These are phyloP conservation scores for Metarhizium album DNA, from an alignment of 2,329 filamentous ascomycete genomes.

Conservation along the genomic window DNA sequence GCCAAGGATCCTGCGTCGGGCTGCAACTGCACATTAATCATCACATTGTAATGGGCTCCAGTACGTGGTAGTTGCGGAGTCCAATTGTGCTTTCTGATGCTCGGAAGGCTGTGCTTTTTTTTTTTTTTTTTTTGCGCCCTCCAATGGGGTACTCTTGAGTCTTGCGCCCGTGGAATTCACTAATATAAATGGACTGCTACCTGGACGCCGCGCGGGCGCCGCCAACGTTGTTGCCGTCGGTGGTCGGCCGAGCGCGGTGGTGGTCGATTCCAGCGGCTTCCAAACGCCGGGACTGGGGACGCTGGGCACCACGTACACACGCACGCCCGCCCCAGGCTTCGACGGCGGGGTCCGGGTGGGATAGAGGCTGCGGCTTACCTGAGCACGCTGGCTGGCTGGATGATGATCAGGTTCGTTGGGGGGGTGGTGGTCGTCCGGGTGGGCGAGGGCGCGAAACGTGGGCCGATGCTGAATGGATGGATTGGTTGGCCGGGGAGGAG, in stretches of 20 bases:
- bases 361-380: neutral
- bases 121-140: too few species aligned
- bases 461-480: neutral
- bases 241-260: too few species aligned
- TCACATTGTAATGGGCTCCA: too few species aligned
- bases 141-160: too few species aligned
- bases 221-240: neutral
- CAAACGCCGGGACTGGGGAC: conserved; percentile 6
- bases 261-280: conserved; percentile 12
- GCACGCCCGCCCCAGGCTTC: neutral
- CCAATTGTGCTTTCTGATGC: too few species aligned
- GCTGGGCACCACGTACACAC: too few species aligned
- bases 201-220: neutral
- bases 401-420: conserved; percentile 15
- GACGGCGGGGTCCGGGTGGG: conserved; percentile 5
- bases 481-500: neutral
- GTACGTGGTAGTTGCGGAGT: too few species aligned
- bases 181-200: too few species aligned
- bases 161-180: too few species aligned
- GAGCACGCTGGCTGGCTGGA: conserved; percentile 8
- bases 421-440: conserved; percentile 1
- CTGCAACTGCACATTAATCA: too few species aligned
- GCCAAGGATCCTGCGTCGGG: too few species aligned
- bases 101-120: too few species aligned
- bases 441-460: conserved; percentile 5